Percentiles rank a stretch among this genome's conserved stretches.
These are phyloP conservation scores for Babesia bovis DNA, from an alignment of 169 alveolate species.

Conservation along the genomic window DNA sequence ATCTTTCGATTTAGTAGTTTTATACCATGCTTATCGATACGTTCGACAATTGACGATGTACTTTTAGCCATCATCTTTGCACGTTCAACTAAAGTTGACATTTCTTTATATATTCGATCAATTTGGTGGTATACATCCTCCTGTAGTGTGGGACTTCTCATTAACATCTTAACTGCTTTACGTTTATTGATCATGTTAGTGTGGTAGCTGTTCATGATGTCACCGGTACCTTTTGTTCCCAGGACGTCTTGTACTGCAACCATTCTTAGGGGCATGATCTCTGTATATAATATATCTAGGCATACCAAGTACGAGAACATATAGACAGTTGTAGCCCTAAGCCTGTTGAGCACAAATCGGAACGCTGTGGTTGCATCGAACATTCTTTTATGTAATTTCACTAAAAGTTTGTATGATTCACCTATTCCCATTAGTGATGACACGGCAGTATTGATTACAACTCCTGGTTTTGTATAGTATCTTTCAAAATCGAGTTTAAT, in stretches of 20 bases:
- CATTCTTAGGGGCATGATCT: constrained; percentile 28
- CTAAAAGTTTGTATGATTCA: constrained; percentile 22
- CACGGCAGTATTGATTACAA: constrained; percentile 17
- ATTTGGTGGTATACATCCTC: not conserved
- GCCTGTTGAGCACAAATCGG: constrained; percentile 1
- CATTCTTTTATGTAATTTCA: not conserved
- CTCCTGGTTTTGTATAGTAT: constrained; percentile 7
- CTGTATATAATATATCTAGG: constrained; percentile 18
- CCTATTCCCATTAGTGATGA: constrained; percentile 26
- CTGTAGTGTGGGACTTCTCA: constrained; percentile 6
- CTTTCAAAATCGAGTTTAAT: constrained; percentile 27
- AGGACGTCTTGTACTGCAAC: constrained; percentile 25
- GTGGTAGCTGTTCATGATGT: constrained; percentile 1
- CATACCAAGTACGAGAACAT: constrained; percentile 26
- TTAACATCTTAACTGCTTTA: constrained; percentile 2
- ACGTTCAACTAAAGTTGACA: not conserved
- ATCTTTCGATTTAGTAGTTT: not conserved
- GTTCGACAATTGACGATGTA: not conserved
- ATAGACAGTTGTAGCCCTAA: constrained; percentile 20
- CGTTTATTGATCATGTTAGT: constrained; percentile 18
- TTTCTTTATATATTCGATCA: not conserved
- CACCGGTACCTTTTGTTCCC: constrained; percentile 21
- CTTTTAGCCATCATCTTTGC: not conserved
- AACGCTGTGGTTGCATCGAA: constrained; percentile 2
- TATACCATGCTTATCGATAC: not conserved